Base-by-base conservation (phyloP, 371 early-diverging fungal genomes). In the Mycotypha africana region DNA sequence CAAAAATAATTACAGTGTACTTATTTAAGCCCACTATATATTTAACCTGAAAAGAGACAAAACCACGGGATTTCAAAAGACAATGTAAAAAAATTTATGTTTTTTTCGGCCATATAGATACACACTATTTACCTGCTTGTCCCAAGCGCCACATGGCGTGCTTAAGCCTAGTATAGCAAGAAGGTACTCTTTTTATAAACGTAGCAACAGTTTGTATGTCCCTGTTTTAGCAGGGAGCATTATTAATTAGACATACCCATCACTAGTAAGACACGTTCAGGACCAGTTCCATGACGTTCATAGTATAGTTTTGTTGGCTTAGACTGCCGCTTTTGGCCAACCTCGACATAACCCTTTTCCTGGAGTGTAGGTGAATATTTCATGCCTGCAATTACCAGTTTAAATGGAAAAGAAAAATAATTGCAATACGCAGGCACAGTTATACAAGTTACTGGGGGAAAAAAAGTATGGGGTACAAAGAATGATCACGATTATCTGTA, bases 1-100 rank as follows among this genome's bases (percentile, higher is more conserved):
- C 92, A 53, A 87, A 86, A 12, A 88, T 75, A 44, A 87, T 77
- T 2, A 86, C 75, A 12, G 82, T 81, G 58, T 82, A 90, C 23
- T 80, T n/a, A n/a, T n/a, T n/a, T n/a, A n/a, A n/a, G n/a, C n/a
- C n/a, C n/a, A n/a, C n/a, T n/a, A n/a, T n/a, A n/a, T n/a, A n/a
- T n/a, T n/a, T n/a, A n/a, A n/a, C n/a, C n/a, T n/a, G n/a, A n/a
- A n/a, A n/a, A n/a, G n/a, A n/a, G n/a, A n/a, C n/a, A n/a, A n/a
- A n/a, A n/a, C n/a, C n/a, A n/a, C n/a, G n/a, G n/a, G n/a, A n/a
- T n/a, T n/a, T n/a, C n/a, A n/a, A n/a, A n/a, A n/a, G n/a, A n/a
- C n/a, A n/a, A n/a, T n/a, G n/a, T n/a, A n/a, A n/a, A n/a, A n/a
- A n/a, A n/a, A n/a, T n/a, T n/a, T n/a, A n/a, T n/a, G n/a, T n/a